Evolutionary conservation across 2,329 filamentous ascomycete species (phyloP).

Genomic region (Penicillium sp.): DNA sequence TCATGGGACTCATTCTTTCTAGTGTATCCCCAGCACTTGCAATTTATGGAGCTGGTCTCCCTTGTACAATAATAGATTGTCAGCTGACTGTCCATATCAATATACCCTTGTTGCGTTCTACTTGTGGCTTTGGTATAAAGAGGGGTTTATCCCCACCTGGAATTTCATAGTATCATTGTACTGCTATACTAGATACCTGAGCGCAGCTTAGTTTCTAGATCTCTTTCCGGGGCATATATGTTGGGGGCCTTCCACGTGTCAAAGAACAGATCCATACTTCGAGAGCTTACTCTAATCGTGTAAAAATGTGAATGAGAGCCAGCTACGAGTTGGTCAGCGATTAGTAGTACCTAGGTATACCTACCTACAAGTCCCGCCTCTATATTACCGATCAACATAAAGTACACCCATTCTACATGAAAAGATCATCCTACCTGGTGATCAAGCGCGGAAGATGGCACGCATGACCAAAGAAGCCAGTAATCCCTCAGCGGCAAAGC

Average conservation of each 20-base stretch:
- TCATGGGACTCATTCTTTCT: not conserved
- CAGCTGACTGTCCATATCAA: constrained; percentile 3
- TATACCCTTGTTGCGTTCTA: constrained; percentile 8
- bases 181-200: not conserved
- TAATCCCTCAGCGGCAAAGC: not conserved
- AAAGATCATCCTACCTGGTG: constrained; percentile 2
- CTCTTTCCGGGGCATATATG: constrained; percentile 17
- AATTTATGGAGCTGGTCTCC: constrained; percentile 8
- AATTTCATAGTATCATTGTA: not conserved
- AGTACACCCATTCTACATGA: not conserved
- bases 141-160: not conserved
- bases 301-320: not conserved
- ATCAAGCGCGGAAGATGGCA: not conserved
- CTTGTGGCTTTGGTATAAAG: not conserved
- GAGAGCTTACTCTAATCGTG: not conserved
- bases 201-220: not conserved
- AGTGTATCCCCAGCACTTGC: not conserved
- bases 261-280: not conserved
- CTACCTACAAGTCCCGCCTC: not conserved
- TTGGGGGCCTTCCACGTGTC: not conserved
- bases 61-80: constrained; percentile 8
- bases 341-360: too few species aligned
- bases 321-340: not conserved
- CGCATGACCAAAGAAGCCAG: constrained; percentile 2
- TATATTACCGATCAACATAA: not conserved